Evolutionary conservation across 2,329 filamentous ascomycete genomes (phyloP), one percentile per base, ranked within the genome.

Genomic region (Alternaria rosae): DNA sequence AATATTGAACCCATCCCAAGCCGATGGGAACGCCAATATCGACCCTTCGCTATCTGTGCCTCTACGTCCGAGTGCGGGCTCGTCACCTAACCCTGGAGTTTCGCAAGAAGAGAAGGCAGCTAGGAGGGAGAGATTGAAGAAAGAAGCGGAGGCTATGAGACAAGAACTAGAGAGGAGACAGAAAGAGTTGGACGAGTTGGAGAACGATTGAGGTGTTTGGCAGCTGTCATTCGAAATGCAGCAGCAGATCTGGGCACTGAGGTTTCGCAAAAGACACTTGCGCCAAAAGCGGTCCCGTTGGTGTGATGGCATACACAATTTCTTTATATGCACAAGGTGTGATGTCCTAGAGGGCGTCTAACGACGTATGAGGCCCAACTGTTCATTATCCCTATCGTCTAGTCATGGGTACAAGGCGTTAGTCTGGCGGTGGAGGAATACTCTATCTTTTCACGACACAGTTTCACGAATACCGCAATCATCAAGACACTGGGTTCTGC

Each of bases 91-190:
- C 23, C 50, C 58, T 4, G 50, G 54, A 9, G 47, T 57, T 15
- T 62, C 67, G 23, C 71, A 71, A 42, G 75, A 78, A 61, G 74
- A 77, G 25, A 78, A 74, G 53, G 57, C 61, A 5, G 66, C 65
- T 12, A 71, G 70, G 51, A 73, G 74, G 54, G 76, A 78, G 35
- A 70, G 73, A 47, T 45, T 78, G 42, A 71, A 60, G 32, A 66
- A 70, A 23, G 76, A 79, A 60, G 72, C 73, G 21, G 73, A 76
- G 38, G 69, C 66, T 3, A 77, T 78, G 71, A 70, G 71, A 26
- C 68, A 73, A 51, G 74, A 77, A 47, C 32, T 76, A 32, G 71
- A 70, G 15, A 62, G 70, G 51, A 70, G 68, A 52, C 71, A 76
- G 50, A 72, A 69, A 42, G 75, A 79, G 59, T 50, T 79, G 54